phyloP scores from a whole-genome alignment of 257 asterid species.

The Gentiana dahurica region DNA sequence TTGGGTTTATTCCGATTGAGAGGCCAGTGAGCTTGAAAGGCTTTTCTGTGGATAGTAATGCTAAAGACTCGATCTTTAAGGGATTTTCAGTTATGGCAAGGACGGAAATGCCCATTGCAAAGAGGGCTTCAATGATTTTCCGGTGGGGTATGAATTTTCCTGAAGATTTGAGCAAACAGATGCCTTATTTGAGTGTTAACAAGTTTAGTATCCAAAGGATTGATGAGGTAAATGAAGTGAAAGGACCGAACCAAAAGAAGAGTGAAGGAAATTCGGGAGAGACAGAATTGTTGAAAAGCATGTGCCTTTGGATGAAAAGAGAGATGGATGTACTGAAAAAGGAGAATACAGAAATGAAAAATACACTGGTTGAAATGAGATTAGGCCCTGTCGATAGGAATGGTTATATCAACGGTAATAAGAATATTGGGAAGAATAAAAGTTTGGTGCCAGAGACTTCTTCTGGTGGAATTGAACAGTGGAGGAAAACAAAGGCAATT shows the following conservation, averaged over 20 bases:
- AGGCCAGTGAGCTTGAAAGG: slow-evolving; percentile 35
- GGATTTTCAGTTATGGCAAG: slow-evolving; percentile 49
- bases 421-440: slow-evolving; percentile 22
- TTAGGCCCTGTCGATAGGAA: slow-evolving; percentile 18
- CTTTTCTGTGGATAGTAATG: slow-evolving; percentile 21
- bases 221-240: slow-evolving; percentile 31
- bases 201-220: slow-evolving; percentile 56
- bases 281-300: slow-evolving; percentile 42
- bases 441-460: slow-evolving; percentile 21
- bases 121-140: slow-evolving; percentile 31
- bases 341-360: slow-evolving; percentile 56
- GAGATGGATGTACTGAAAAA: slow-evolving; percentile 53
- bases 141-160: slow-evolving; percentile 70
- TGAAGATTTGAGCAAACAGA: slow-evolving; percentile 30
- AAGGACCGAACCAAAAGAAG: slow-evolving; percentile 21
- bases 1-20: slow-evolving; percentile 63
- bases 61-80: slow-evolving; percentile 33
- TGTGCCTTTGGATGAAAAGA: slow-evolving; percentile 67
- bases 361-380: slow-evolving; percentile 46
- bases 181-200: slow-evolving; percentile 57
- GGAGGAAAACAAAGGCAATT: slow-evolving; percentile 43
- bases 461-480: slow-evolving; percentile 43
- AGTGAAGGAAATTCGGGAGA: slow-evolving; percentile 25
- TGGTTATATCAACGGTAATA: slow-evolving; percentile 17
- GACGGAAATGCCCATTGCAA: slow-evolving; percentile 53